phyloP scores from a whole-genome alignment of 495 filamentous ascomycete species.

The Aspergillus baeticus region DNA sequence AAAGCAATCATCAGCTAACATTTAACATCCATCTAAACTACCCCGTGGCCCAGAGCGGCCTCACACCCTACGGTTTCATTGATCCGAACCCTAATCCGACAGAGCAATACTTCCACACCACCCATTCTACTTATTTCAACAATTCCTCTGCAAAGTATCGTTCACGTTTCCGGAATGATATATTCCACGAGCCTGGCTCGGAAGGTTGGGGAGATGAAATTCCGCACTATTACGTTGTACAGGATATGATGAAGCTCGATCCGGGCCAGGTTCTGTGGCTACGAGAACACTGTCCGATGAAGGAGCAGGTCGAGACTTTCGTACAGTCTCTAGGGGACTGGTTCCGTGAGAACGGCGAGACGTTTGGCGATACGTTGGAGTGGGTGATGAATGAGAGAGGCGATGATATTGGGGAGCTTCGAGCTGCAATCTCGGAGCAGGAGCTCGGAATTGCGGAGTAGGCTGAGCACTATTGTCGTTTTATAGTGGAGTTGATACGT shows the following conservation, averaged over 20 bases:
- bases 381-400: slow-evolving; percentile 47
- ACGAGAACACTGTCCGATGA: slow-evolving; percentile 50
- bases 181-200: slow-evolving; percentile 38
- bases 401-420: slow-evolving; percentile 32
- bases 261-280: slow-evolving; percentile 58
- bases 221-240: slow-evolving; percentile 60
- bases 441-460: slow-evolving; percentile 30
- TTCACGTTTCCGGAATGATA: slow-evolving; percentile 32
- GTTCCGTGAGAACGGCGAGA: slow-evolving; percentile 66
- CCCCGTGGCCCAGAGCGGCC: slow-evolving; percentile 17
- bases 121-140: slow-evolving; percentile 18
- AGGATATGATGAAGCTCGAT: slow-evolving; percentile 66
- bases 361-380: slow-evolving; percentile 50
- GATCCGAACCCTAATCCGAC: slow-evolving; percentile 9
- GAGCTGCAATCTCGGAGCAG: slow-evolving; percentile 26
- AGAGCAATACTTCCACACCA: slow-evolving; percentile 25
- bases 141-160: slow-evolving; percentile 30
- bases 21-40: slow-evolving; percentile 57
- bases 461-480: background rate
- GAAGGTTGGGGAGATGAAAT: slow-evolving; percentile 65
- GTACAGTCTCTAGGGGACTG: slow-evolving; percentile 54
- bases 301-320: slow-evolving; percentile 54
- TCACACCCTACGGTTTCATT: slow-evolving; percentile 4
- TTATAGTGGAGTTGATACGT: background rate
- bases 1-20: slow-evolving; percentile 44